phyloP scores from a whole-genome alignment of 257 asterid genomes.

The Ehretia macrophylla region DNA sequence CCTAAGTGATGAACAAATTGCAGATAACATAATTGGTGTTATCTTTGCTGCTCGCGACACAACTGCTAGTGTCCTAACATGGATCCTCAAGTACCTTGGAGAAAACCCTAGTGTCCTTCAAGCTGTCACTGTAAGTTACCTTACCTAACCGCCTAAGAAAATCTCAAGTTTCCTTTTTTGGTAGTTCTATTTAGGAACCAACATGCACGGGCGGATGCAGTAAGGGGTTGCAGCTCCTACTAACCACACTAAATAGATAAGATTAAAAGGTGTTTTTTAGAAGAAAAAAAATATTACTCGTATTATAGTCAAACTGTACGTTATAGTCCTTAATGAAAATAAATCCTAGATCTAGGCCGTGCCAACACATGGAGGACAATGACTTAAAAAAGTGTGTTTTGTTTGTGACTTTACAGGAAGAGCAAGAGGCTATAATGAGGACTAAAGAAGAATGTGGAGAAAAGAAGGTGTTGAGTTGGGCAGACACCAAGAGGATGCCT shows the following conservation, averaged over 20 bases:
- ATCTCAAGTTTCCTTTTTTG: not conserved
- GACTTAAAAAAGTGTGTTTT: not conserved
- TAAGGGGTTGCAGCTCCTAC: too few species aligned
- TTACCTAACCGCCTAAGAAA: not conserved
- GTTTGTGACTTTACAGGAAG: constrained; percentile 19
- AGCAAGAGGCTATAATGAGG: constrained; percentile 31
- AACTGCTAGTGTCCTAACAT: constrained; percentile 43
- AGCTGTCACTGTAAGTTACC: constrained; percentile 34
- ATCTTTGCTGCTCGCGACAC: constrained; percentile 44
- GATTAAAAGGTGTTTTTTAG: too few species aligned
- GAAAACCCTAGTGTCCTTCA: constrained; percentile 35
- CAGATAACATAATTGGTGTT: constrained; percentile 39
- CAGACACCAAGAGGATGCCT: constrained; percentile 33
- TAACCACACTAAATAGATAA: too few species aligned
- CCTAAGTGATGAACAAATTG: constrained; percentile 37
- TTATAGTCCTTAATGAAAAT: too few species aligned
- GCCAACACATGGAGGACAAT: too few species aligned
- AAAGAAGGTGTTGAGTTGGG: constrained; percentile 25
- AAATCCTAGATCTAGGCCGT: too few species aligned
- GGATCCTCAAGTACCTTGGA: constrained; percentile 38
- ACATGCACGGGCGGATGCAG: too few species aligned
- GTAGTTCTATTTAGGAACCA: not conserved
- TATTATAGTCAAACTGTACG: too few species aligned
- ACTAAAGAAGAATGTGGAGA: constrained; percentile 21
- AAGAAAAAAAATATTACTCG: too few species aligned